phyloP scores from a whole-genome alignment of 768 basidiomycete species.

The Panaeolus papilionaceus region DNA sequence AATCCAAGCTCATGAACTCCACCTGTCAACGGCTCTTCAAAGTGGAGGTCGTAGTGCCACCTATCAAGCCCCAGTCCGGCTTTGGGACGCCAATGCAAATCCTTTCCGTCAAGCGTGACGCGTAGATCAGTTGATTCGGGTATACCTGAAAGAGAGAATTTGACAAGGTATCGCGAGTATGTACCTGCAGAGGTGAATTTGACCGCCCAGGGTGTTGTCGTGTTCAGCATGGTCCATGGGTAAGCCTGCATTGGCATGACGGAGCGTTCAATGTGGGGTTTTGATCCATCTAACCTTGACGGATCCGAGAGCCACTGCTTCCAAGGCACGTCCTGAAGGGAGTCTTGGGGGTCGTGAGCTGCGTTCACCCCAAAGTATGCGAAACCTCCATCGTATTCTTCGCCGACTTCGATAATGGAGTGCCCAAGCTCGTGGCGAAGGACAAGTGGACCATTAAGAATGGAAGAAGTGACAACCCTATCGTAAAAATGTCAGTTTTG shows the following conservation, averaged over 20 bases:
- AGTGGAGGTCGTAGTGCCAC: slow-evolving; percentile 75
- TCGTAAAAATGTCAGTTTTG: neutral
- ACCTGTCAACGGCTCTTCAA: slow-evolving; percentile 41
- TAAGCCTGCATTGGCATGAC: slow-evolving; percentile 80
- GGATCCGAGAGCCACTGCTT: slow-evolving; percentile 67
- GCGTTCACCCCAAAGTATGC: slow-evolving; percentile 78
- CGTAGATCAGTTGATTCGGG: slow-evolving; percentile 57
- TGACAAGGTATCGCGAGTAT: slow-evolving; percentile 65
- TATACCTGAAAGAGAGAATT: slow-evolving; percentile 78
- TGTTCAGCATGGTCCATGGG: slow-evolving; percentile 77
- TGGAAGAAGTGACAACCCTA: slow-evolving; percentile 79
- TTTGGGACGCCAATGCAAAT: slow-evolving; percentile 65
- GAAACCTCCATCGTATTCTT: slow-evolving; percentile 84
- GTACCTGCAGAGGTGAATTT: slow-evolving; percentile 68
- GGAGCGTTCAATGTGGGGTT: slow-evolving; percentile 63
- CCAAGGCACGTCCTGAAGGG: slow-evolving; percentile 64
- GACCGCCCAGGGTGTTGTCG: slow-evolving; percentile 60
- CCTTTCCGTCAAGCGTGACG: slow-evolving; percentile 64
- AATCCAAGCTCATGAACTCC: slow-evolving; percentile 70
- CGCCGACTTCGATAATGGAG: slow-evolving; percentile 79
- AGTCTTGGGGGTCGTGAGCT: slow-evolving; percentile 45
- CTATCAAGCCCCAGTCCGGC: slow-evolving; percentile 67
- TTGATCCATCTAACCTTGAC: slow-evolving; percentile 24
- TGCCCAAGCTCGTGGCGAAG: slow-evolving; percentile 84
- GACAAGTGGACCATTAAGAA: slow-evolving; percentile 75